A percentile compares a stretch with the other conserved stretches of the same genome.
phyloP scores from a whole-genome alignment of 768 basidiomycete genomes.

The Lactarius evosmus region DNA sequence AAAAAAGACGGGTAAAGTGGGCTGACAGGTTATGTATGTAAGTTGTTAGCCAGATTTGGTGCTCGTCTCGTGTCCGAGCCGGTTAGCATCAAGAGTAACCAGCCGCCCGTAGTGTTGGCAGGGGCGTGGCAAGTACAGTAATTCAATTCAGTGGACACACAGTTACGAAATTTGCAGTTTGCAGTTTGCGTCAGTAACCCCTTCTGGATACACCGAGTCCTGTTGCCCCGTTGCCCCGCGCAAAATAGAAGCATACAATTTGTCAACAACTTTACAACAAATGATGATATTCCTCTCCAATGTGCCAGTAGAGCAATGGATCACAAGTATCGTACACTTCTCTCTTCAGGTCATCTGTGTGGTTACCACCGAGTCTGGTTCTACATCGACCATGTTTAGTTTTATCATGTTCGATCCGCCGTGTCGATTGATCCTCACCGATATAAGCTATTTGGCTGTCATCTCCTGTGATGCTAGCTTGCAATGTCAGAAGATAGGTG shows the following conservation, averaged over 20 bases:
- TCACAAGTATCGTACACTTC: not conserved
- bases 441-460: conserved; percentile 44
- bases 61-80: conserved; percentile 14
- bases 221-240: not conserved
- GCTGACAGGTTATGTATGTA: not conserved
- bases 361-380: conserved; percentile 43
- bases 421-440: conserved; percentile 35
- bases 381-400: conserved; percentile 31
- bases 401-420: not conserved
- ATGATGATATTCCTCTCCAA: not conserved
- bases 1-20: not conserved
- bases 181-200: not conserved
- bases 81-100: not conserved
- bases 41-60: not conserved
- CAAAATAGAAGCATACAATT: not conserved
- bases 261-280: not conserved
- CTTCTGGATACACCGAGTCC: not conserved
- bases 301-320: not conserved
- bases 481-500: conserved; percentile 35
- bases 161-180: not conserved
- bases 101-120: not conserved
- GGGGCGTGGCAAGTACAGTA: not conserved
- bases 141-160: not conserved
- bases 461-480: conserved; percentile 31
- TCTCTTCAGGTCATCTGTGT: conserved; percentile 33